Evolutionary conservation across 192 early-diverging fungal species (phyloP), one percentile per base, ranked within the genome.

Genomic region (Entomortierella parvispora): DNA sequence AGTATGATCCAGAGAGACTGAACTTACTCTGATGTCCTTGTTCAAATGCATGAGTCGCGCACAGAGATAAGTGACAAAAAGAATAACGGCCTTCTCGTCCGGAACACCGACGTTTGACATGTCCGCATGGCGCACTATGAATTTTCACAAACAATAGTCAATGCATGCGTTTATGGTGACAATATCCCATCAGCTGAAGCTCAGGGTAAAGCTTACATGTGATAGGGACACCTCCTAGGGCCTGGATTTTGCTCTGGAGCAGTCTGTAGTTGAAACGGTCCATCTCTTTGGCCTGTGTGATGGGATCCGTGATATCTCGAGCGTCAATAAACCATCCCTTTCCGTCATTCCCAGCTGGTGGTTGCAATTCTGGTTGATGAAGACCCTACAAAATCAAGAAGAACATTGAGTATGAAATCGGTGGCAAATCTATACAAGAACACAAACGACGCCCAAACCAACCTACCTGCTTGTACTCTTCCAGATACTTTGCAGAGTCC

Each of bases 51-150:
- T 81, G 31, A 81, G 49, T 22, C 80, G 53, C 17, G 80, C 69
- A 45, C 80, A 81, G 43, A 81, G 61, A 49, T 81, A 81, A 2
- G 80, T 65, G n/a, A 81, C 80, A 46, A 74, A 81, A 10, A 74
- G 25, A 46, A 81, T 81, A 23, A 81, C 69, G 0, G 71, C 70
- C 62, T 81, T 81, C 43, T 81, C 80, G 20, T 81, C 80, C 9
- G 80, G 80, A 17, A 81, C 62, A 18, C 80, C 80, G 23, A 81
- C 50, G 29, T 68, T 64, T 7, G 66, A 75, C 61, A 81, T 62
- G 34, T 81, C 80, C 26, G 65, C 34, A 43, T 81, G 67, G 31
- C 80, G 71, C 47, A 81, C 80, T 80, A 42, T 54, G n/a, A n/a
- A 7, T n/a, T n/a, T n/a, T n/a, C n/a, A n/a, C n/a, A n/a, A n/a